Base-by-base conservation (phyloP, 2,329 filamentous ascomycete genomes). In the Pleomassaria siparia region DNA sequence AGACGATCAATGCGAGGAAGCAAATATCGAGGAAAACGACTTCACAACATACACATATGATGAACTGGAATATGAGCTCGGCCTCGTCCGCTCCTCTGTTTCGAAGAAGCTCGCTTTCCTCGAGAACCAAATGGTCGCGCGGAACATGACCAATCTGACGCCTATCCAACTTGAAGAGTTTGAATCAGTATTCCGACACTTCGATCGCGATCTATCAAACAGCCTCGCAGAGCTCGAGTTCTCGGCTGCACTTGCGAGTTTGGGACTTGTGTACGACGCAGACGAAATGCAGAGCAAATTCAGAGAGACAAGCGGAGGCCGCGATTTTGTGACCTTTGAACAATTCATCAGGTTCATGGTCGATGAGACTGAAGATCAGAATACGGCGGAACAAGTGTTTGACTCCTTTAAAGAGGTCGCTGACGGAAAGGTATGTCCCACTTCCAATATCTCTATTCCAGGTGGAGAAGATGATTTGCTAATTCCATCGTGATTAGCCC, bases 261-360 rank as follows among this genome's bases (percentile, higher is more conserved):
- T 99, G 30, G 94, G 94, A 1, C 80, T 99, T 5, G 94, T 97
- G 4, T 99, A 97, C 66, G 94, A 95, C 58, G 94, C 97, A 69
- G 87, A 92, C 21, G 94, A 99, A 76, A 99, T 97, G 94, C 92
- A 97, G 70, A 86, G 92, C 44, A 92, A 92, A 60, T 99, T 96
- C 73, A 66, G 87, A 42, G 88, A 92, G 44, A 95, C 91, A n/a
- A 91, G 89, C 54, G 84, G 82, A 29, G 90, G 84, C 28, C 82
- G 78, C 56, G 87, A 86, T 70, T 83, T 87, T 56, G 94, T 99
- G 43, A 94, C 89, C 4, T 99, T 99, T 67, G 94, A 99, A 75
- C 92, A 97, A 72, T 99, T 99, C 67, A 99, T 99, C 69, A 86
- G 89, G 30, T 99, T 99, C 79, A 99, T 99, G 94, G 94, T 99